Percentiles rank a stretch among this genome's conserved stretches.
Evolutionary conservation across 345 rosid genomes (phyloP).

Genomic region (Kandelia obovata): DNA sequence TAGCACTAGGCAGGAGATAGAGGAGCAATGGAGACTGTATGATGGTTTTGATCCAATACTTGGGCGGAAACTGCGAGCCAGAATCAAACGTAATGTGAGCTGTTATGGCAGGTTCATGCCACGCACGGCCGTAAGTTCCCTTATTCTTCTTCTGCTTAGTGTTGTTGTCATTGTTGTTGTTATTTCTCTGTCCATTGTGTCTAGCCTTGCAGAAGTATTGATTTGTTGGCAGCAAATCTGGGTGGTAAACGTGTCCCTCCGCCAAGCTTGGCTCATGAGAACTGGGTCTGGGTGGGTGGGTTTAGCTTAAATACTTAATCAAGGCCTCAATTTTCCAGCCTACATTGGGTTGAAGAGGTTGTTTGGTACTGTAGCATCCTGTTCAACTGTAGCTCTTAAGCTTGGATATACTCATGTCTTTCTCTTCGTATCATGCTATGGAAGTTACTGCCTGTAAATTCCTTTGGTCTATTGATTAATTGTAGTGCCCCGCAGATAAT

Average conservation of each 20-base stretch:
- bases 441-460: neutral
- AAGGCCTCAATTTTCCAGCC: neutral
- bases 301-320: neutral
- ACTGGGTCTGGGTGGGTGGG: neutral
- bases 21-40: constrained; percentile 94
- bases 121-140: constrained; percentile 85
- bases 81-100: constrained; percentile 94
- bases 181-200: neutral
- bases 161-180: neutral
- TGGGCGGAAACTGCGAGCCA: constrained; percentile 87
- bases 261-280: neutral
- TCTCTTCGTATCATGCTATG: neutral
- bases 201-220: neutral
- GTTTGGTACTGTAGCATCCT: neutral
- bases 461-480: constrained; percentile 7
- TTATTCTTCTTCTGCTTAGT: too few relatives aligned
- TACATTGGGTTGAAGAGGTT: neutral
- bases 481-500: constrained; percentile 56
- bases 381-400: neutral
- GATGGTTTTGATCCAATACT: constrained; percentile 97
- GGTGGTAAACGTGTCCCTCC: neutral
- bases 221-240: neutral
- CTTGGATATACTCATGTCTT: neutral
- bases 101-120: constrained; percentile 97
- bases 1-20: constrained; percentile 95